Evolutionary conservation across 306 rosid genomes (phyloP).

Genomic region (Cajanus cajan): DNA sequence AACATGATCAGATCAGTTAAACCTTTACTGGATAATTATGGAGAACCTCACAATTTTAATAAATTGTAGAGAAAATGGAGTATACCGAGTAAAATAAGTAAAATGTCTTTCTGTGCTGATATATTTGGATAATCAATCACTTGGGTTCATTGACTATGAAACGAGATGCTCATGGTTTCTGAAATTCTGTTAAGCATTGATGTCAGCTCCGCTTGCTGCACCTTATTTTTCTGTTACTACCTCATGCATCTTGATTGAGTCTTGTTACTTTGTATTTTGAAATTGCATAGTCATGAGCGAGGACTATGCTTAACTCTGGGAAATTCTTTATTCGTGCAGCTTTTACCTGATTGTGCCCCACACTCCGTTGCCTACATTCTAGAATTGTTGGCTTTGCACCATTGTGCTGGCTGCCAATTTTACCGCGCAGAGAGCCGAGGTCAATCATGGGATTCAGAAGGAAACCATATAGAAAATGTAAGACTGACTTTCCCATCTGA

Average conservation of each 20-base stretch:
- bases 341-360: conserved; percentile 91
- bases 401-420: conserved; percentile 92
- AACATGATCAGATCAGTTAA: not conserved
- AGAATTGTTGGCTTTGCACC: conserved; percentile 65
- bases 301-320: not conserved
- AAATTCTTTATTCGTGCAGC: conserved; percentile 56
- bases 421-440: conserved; percentile 91
- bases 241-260: not conserved
- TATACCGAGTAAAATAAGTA: not conserved
- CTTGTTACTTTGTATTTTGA: conserved; percentile 11
- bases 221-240: not conserved
- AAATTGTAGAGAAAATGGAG: not conserved
- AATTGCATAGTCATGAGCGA: not conserved
- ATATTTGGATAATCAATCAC: not conserved
- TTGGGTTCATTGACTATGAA: conserved; percentile 2
- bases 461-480: conserved; percentile 83
- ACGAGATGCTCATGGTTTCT: not conserved
- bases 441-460: conserved; percentile 76
- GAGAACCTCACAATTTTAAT: not conserved
- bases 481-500: conserved; percentile 30
- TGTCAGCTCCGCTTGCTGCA: not conserved
- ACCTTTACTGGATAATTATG: not conserved
- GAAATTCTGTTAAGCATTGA: not conserved
- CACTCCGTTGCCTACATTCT: conserved; percentile 79
- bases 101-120: not conserved